phyloP scores from a whole-genome alignment of 2,329 filamentous ascomycete genomes.

The Aschersonia sp. region DNA sequence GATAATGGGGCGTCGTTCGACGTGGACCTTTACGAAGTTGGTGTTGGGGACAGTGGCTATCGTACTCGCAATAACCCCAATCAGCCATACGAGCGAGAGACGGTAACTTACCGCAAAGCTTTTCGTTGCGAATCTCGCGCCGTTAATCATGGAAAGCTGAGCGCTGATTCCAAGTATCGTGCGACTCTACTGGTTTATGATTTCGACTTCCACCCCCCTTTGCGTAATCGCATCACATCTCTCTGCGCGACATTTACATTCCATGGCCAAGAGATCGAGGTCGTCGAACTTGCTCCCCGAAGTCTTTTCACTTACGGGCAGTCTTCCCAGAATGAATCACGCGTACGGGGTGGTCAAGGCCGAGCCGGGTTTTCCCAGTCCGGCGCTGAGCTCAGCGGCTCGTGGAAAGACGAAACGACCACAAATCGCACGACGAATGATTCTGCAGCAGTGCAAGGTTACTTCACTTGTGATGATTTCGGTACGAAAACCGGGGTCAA shows the following conservation, averaged over 20 bases:
- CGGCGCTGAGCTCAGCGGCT: background rate
- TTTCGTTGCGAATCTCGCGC: background rate
- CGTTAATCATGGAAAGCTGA: background rate
- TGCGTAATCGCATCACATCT: background rate
- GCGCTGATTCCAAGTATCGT: background rate
- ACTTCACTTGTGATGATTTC: background rate
- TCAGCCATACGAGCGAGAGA: background rate
- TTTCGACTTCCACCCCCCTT: background rate
- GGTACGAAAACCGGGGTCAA: background rate
- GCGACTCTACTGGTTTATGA: background rate
- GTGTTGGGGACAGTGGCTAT: background rate
- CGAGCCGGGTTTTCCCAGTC: background rate
- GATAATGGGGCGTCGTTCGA: background rate
- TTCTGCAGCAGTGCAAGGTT: background rate
- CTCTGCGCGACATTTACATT: background rate
- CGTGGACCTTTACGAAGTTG: background rate
- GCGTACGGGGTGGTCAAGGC: background rate
- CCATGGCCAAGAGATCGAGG: background rate
- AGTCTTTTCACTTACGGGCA: background rate
- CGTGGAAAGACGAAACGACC: background rate
- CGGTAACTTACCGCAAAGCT: background rate
- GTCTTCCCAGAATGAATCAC: background rate
- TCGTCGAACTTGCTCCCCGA: background rate
- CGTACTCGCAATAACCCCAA: background rate
- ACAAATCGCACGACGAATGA: background rate